Evolutionary conservation across 2,329 filamentous ascomycete genomes (phyloP).

Genomic region (Drechslerella stenobrocha): DNA sequence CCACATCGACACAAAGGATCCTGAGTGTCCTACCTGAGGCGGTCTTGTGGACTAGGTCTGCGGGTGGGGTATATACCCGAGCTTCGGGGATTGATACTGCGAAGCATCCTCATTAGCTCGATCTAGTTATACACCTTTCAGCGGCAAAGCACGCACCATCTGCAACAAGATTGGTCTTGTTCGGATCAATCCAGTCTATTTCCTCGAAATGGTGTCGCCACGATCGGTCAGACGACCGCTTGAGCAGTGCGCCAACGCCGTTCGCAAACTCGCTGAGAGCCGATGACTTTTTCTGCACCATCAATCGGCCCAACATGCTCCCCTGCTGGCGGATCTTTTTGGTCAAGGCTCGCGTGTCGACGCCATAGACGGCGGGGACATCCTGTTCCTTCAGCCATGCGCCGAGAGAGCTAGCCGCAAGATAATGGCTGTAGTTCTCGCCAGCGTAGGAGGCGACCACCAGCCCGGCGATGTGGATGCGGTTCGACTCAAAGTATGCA

Average conservation of each 20-base stretch:
- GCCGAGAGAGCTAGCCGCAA: slow-evolving; percentile 86
- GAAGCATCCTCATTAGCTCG: slow-evolving; percentile 34
- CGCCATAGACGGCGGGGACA: slow-evolving; percentile 88
- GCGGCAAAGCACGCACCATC: slow-evolving; percentile 70
- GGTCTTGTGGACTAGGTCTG: slow-evolving; percentile 74
- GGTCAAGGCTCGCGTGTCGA: slow-evolving; percentile 90
- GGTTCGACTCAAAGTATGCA: slow-evolving; percentile 85
- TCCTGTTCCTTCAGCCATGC: slow-evolving; percentile 96
- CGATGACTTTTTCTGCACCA: slow-evolving; percentile 66
- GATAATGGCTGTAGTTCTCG: slow-evolving; percentile 92
- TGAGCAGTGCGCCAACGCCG: slow-evolving; percentile 56
- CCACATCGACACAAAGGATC: slow-evolving; percentile 91
- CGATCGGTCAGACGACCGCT: slow-evolving; percentile 56
- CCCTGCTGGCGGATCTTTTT: slow-evolving; percentile 92
- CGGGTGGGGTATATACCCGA: slow-evolving; percentile 78
- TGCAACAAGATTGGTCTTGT: slow-evolving; percentile 86
- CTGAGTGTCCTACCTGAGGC: slow-evolving; percentile 84
- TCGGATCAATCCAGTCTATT: slow-evolving; percentile 88
- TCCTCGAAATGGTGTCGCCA: slow-evolving; percentile 70
- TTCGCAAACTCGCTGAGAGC: slow-evolving; percentile 54
- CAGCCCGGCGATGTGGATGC: slow-evolving; percentile 92
- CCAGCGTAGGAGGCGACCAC: slow-evolving; percentile 89
- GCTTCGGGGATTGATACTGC: slow-evolving; percentile 85
- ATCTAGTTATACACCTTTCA: slow-evolving; percentile 15
- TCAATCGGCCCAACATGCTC: slow-evolving; percentile 91